Conservation (phyloP, 192 early-diverging fungal genomes). For the Backusella westeae region DNA sequence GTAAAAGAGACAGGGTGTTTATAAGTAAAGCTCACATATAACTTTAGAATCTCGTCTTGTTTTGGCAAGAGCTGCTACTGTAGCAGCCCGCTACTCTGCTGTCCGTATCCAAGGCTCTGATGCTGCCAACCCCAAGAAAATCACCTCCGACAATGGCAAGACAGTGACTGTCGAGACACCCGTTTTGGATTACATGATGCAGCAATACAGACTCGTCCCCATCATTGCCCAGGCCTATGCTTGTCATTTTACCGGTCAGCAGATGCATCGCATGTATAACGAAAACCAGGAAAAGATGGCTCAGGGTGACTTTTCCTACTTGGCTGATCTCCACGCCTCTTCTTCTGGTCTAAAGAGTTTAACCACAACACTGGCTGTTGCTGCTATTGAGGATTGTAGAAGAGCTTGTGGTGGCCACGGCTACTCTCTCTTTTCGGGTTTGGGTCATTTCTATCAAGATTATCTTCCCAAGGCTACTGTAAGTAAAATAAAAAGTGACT, state of each 20-base stretch:
- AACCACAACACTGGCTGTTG: slow-evolving; percentile 60
- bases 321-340: slow-evolving; percentile 74
- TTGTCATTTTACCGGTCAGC: slow-evolving; percentile 36
- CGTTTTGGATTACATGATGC: slow-evolving; percentile 51
- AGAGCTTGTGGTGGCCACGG: slow-evolving; percentile 81
- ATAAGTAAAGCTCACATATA: not conserved
- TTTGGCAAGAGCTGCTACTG: slow-evolving; percentile 47
- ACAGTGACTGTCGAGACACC: slow-evolving; percentile 43
- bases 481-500: not conserved
- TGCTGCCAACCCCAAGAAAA: slow-evolving; percentile 37
- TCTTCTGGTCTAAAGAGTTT: slow-evolving; percentile 70
- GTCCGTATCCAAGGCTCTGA: slow-evolving; percentile 50
- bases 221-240: slow-evolving; percentile 56
- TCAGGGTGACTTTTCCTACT: slow-evolving; percentile 56
- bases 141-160: not conserved
- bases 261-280: slow-evolving; percentile 36
- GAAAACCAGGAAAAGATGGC: slow-evolving; percentile 50
- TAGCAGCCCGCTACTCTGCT: slow-evolving; percentile 47
- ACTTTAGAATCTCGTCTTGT: slow-evolving; percentile 36
- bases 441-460: slow-evolving; percentile 65
- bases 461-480: slow-evolving; percentile 68
- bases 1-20: not conserved
- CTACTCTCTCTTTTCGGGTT: slow-evolving; percentile 68
- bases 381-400: slow-evolving; percentile 72
- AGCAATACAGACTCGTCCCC: slow-evolving; percentile 49